Evolutionary conservation across 495 filamentous ascomycete species (phyloP).

Genomic region (Xylaria sp.): DNA sequence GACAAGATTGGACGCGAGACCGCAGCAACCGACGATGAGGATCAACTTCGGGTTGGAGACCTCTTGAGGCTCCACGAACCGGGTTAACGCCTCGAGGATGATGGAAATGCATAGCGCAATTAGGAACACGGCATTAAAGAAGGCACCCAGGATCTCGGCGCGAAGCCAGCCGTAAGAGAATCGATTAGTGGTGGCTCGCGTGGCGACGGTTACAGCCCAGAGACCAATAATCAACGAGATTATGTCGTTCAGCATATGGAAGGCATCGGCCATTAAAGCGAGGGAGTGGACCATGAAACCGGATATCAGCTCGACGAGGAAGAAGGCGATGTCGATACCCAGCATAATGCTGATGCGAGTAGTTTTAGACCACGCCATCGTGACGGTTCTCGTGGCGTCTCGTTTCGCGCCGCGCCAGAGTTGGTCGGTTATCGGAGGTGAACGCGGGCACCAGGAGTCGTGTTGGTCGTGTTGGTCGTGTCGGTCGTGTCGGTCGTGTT

Average conservation of each 20-base stretch:
- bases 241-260: conserved; percentile 99
- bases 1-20: conserved; percentile 87
- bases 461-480: too few species aligned
- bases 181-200: conserved; percentile 78
- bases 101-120: conserved; percentile 95
- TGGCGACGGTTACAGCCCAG: conserved; percentile 92
- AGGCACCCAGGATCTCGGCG: conserved; percentile 94
- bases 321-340: conserved; percentile 87
- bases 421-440: conserved; percentile 9
- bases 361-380: conserved; percentile 91
- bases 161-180: conserved; percentile 99
- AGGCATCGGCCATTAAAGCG: conserved; percentile 93
- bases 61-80: conserved; percentile 86
- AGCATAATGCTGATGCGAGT: conserved; percentile 91
- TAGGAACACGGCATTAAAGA: conserved; percentile 96
- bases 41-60: conserved; percentile 85
- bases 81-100: conserved; percentile 89
- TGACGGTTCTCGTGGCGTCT: conserved; percentile 16
- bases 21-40: conserved; percentile 83
- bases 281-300: conserved; percentile 89
- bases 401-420: too few species aligned
- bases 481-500: too few species aligned
- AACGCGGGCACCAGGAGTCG: not conserved
- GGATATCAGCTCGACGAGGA: conserved; percentile 83
- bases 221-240: conserved; percentile 89